Base-by-base conservation (phyloP, 139 green algal species). In the Zygnema cylindricum region DNA sequence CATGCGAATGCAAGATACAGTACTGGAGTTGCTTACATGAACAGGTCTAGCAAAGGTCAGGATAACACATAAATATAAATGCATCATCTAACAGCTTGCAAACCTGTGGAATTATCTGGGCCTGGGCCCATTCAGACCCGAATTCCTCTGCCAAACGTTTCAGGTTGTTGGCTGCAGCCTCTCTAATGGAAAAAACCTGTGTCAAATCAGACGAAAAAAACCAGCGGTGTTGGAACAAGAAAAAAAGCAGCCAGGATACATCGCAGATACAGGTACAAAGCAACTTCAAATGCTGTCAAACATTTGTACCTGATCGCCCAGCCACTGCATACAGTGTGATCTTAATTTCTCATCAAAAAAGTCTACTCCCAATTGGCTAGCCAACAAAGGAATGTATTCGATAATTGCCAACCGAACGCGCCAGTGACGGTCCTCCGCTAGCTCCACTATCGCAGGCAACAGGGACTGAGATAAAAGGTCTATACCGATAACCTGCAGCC, bases 361-460 rank as follows among this genome's bases (percentile, higher is more conserved):
- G 35, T 88, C 92, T 25, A 92, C 82, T 1, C 95, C 96, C 77
- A 98, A 94, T 94, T 99, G 96, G 35, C 87, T 92, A 38, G 98
- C 98, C 84, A 99, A 94, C 88, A 99, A 90, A 2, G 98, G 98
- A 54, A 99, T 97, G 94, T 99, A 98, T 89, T 98, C 94, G 84
- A 99, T 98, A 90, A 99, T 98, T 16, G 98, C 98, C 77, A 99
- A 93, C 57, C 98, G 93, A 87, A 99, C 97, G 33, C 98, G 95
- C 98, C 98, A 99, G 91, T 99, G 96, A 90, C 96, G 96, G 94
- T 99, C 98, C 91, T 98, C 95, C 0, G 98, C 96, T 33, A 99
- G 94, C 86, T 98, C 96, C 88, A 98, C 95, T 69, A 99, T 98
- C 0, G 98, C 97, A 0, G 98, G 98, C 87, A 99, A 93, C 85